Conservation (phyloP, 1,139 yeast genomes). For the Blastobotrys petasosporus region DNA sequence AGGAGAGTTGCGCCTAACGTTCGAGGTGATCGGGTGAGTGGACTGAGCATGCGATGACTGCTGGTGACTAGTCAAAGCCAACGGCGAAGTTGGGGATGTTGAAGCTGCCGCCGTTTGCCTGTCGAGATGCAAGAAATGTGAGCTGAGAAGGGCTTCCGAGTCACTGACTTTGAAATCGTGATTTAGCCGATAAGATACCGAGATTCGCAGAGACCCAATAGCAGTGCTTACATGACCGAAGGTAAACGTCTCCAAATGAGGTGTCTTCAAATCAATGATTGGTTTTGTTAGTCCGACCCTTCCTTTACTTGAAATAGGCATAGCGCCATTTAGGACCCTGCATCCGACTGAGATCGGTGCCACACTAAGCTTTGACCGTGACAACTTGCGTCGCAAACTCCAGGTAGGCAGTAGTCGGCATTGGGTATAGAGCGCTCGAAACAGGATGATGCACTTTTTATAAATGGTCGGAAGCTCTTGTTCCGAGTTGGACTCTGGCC, state of each 20-base stretch:
- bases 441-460: constrained; percentile 66
- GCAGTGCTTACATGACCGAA: constrained; percentile 70
- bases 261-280: constrained; percentile 41
- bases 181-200: constrained; percentile 74
- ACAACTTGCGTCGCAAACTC: constrained; percentile 43
- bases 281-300: constrained; percentile 76
- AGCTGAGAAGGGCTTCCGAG: constrained; percentile 56
- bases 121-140: constrained; percentile 51
- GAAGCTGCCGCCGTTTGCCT: constrained; percentile 14
- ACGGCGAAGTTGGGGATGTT: constrained; percentile 1
- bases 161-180: constrained; percentile 62
- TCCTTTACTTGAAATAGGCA: constrained; percentile 74
- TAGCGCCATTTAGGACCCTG: constrained; percentile 67
- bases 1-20: no score
- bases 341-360: constrained; percentile 46
- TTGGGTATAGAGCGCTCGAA: constrained; percentile 67
- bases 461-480: constrained; percentile 66
- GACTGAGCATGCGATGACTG: constrained; percentile 5
- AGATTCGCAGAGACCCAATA: constrained; percentile 62
- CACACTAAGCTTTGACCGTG: constrained; percentile 37
- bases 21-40: background rate
- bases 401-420: constrained; percentile 67
- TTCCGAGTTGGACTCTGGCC: constrained; percentile 26
- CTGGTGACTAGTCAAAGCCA: background rate
- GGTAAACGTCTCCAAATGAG: constrained; percentile 54